phyloP scores from a whole-genome alignment of 768 basidiomycete genomes.

The Agaricus bisporus region DNA sequence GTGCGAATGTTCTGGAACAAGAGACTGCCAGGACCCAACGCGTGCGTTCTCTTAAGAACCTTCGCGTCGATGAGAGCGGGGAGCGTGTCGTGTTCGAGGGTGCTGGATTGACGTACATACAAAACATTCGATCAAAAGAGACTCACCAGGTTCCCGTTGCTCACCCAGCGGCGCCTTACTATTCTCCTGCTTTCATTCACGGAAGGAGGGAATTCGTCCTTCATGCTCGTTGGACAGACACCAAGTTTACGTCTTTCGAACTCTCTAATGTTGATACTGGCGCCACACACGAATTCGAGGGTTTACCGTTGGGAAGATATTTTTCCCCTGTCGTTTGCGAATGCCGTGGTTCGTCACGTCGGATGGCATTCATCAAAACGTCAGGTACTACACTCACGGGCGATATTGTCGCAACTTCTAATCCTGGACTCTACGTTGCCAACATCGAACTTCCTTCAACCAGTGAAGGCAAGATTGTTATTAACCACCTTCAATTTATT shows the following conservation, averaged over 20 bases:
- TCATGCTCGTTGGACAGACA: slow-evolving; percentile 66
- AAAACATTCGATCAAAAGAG: slow-evolving; percentile 29
- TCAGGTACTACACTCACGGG: slow-evolving; percentile 57
- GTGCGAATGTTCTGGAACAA: slow-evolving; percentile 40
- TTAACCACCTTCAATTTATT: slow-evolving; percentile 46
- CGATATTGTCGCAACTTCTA: slow-evolving; percentile 57
- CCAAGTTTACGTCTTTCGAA: slow-evolving; percentile 58
- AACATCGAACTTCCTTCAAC: slow-evolving; percentile 44
- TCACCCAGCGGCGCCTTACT: slow-evolving; percentile 45
- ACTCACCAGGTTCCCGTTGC: slow-evolving; percentile 41
- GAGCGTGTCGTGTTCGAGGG: slow-evolving; percentile 56
- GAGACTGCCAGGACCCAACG: slow-evolving; percentile 52
- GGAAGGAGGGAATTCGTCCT: slow-evolving; percentile 44
- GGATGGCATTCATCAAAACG: slow-evolving; percentile 59
- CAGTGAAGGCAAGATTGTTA: slow-evolving; percentile 22
- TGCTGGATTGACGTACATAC: slow-evolving; percentile 53
- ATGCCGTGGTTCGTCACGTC: slow-evolving; percentile 33
- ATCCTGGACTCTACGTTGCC: slow-evolving; percentile 58
- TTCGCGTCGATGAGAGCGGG: slow-evolving; percentile 51
- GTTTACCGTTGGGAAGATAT: slow-evolving; percentile 62
- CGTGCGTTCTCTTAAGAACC: slow-evolving; percentile 56
- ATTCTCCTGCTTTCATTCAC: slow-evolving; percentile 63
- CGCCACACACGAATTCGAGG: slow-evolving; percentile 41
- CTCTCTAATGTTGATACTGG: slow-evolving; percentile 45
- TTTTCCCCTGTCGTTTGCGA: slow-evolving; percentile 52